Conservation (phyloP, 2,329 filamentous ascomycete species). For the Acrodontium crateriforme region DNA sequence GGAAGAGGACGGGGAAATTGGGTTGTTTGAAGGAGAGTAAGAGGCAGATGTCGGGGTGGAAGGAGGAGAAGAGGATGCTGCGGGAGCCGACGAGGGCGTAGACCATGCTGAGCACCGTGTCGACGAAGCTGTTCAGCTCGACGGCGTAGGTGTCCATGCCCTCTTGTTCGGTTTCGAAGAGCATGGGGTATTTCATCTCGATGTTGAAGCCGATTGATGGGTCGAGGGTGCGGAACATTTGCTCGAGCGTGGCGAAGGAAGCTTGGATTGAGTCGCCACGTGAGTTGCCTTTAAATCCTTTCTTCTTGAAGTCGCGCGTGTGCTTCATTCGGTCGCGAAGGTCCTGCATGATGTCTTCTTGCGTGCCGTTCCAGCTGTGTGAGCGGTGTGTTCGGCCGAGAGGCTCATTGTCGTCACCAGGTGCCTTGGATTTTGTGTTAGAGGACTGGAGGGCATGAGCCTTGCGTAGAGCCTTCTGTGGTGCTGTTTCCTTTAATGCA, state of each 20-base stretch:
- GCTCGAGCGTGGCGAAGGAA: constrained; percentile 87
- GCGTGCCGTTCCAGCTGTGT: constrained; percentile 44
- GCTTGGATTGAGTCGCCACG: constrained; percentile 91
- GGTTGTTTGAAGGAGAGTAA: constrained; percentile 94
- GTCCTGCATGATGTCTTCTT: constrained; percentile 33
- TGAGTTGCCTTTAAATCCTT: constrained; percentile 91
- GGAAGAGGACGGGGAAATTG: constrained; percentile 86
- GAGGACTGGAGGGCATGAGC: constrained; percentile 5
- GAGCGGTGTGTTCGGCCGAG: constrained; percentile 30
- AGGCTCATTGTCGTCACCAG: neutral
- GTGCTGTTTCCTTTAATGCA: constrained; percentile 14
- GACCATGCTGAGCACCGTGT: constrained; percentile 78
- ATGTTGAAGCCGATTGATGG: constrained; percentile 89
- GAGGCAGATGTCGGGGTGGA: constrained; percentile 94
- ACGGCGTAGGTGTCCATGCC: constrained; percentile 95
- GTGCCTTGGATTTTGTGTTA: constrained; percentile 9
- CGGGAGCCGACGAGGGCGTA: constrained; percentile 71
- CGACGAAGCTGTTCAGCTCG: constrained; percentile 91
- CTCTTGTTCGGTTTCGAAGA: constrained; percentile 85
- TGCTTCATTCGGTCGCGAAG: constrained; percentile 86
- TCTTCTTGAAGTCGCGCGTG: constrained; percentile 84
- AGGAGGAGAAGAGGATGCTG: constrained; percentile 95
- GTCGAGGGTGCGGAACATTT: constrained; percentile 77
- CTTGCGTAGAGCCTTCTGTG: constrained; percentile 7
- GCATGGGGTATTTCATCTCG: constrained; percentile 98